A percentile compares a stretch with the other conserved stretches of the same genome.
These are phyloP conservation scores for Aureobasidium pullulans DNA, from an alignment of 2,329 filamentous ascomycete species.

Conservation along the genomic window DNA sequence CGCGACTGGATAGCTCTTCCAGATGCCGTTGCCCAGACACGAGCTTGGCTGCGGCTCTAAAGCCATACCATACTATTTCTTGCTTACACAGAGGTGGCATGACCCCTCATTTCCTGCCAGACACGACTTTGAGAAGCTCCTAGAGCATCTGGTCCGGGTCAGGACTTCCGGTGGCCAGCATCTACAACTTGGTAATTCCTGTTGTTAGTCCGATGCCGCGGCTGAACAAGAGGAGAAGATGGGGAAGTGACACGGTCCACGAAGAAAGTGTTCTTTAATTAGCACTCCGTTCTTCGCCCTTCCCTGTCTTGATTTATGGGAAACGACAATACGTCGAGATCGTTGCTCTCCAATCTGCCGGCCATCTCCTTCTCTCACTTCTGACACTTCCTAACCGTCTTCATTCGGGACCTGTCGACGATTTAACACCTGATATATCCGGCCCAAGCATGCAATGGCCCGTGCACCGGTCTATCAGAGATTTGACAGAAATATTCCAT, in stretches of 20 bases:
- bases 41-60: slow-evolving; percentile 9
- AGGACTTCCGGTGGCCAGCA: not conserved
- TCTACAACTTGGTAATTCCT: not conserved
- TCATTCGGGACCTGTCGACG: no score
- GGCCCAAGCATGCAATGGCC: not conserved
- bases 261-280: no score
- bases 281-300: no score
- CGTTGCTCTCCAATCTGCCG: no score
- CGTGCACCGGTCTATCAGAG: not conserved
- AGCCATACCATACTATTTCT: not conserved
- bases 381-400: no score
- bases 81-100: not conserved
- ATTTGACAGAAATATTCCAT: not conserved
- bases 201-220: no score
- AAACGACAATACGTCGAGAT: no score
- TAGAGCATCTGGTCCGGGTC: not conserved
- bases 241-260: no score
- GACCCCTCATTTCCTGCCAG: not conserved
- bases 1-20: not conserved
- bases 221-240: no score
- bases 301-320: no score
- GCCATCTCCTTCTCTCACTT: no score
- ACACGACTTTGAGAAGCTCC: not conserved
- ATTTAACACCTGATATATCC: no score
- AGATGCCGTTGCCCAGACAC: slow-evolving; percentile 3